Base-by-base conservation (phyloP, 441 rosid species). In the Aleurites moluccanus region DNA sequence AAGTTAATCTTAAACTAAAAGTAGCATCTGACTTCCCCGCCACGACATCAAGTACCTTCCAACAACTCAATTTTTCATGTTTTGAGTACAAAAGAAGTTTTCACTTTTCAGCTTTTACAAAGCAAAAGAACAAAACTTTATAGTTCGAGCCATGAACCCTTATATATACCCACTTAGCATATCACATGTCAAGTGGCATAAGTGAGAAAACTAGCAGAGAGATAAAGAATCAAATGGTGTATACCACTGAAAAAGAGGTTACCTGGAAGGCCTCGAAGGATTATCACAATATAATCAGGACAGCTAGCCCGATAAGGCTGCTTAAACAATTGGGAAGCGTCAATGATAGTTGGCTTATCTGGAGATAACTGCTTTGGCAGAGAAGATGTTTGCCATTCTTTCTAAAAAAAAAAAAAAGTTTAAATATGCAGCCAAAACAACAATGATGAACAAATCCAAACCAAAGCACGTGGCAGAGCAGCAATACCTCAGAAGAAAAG, bases 201-300 rank as follows among this genome's bases (percentile, higher is more conserved):
- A 33, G 33, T 21, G 10, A 9, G 40, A 30, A 15, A 23, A 21
- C 40, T 25, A 49, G 30, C 49, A 63, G 28, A 49, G 9, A 8
- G 3, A 53, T 23, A n/a, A 40, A 25, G 52, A n/a, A 40, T 27
- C 52, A 33, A 30, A 45, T 6, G 1, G 27, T 15, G 35, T 14
- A 30, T 20, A 23, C 56, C 20, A 40, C 16, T 8, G 33, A 38
- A 20, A 11, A 57, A 33, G 25, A 40, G 20, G 47, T 35, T 79
- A 92, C 97, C 99, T 61, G 98, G 98, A 78, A 95, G 92, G 49
- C 99, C 99, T 35, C 97, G 90, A 65, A 91, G 91, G 60, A 95
- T 89, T 70, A 95, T 82, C 62, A 88, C 98, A 85, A 95, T 81
- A 82, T 87, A 92, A 82, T 88, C 93, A 55, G 93, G 97, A 21